Conservation (phyloP, 1,139 yeast species). For the Suhomyces bribrorum region DNA sequence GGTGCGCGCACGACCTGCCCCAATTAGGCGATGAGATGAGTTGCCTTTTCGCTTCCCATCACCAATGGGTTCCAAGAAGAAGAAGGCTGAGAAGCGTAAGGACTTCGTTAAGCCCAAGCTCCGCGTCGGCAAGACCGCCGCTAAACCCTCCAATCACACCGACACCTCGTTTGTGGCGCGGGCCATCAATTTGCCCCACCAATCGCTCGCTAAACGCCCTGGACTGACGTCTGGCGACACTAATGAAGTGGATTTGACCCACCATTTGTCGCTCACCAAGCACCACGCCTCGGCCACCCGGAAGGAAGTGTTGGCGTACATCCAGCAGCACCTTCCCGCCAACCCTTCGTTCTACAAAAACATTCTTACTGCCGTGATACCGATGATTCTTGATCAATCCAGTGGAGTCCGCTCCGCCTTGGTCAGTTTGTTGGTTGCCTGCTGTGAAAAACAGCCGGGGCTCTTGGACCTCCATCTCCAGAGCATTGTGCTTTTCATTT, state of each 20-base stretch:
- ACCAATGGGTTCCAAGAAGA: slow-evolving; percentile 56
- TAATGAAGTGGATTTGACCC: slow-evolving; percentile 51
- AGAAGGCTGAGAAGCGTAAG: slow-evolving; percentile 67
- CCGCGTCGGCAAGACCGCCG: slow-evolving; percentile 82
- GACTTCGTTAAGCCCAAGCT: slow-evolving; percentile 81
- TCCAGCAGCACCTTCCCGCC: slow-evolving; percentile 49
- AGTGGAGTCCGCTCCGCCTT: slow-evolving; percentile 64
- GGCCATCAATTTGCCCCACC: slow-evolving; percentile 62
- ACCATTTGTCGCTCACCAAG: slow-evolving; percentile 64
- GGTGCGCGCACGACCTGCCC: not conserved
- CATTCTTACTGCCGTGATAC: slow-evolving; percentile 56
- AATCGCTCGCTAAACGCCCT: slow-evolving; percentile 38
- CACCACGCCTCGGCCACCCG: slow-evolving; percentile 78
- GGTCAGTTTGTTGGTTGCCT: slow-evolving; percentile 51
- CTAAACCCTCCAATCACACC: slow-evolving; percentile 72
- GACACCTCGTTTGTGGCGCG: slow-evolving; percentile 85
- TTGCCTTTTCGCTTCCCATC: not conserved
- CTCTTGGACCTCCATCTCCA: slow-evolving; percentile 68
- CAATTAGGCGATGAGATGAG: not conserved
- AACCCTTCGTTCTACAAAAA: slow-evolving; percentile 59
- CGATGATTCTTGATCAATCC: slow-evolving; percentile 63
- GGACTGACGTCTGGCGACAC: slow-evolving; percentile 6
- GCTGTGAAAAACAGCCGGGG: slow-evolving; percentile 53
- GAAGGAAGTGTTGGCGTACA: slow-evolving; percentile 63
- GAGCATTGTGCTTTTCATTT: slow-evolving; percentile 70